Evolutionary conservation across 1,284 basidiomycete species (phyloP), one percentile per base, ranked within the genome.

Genomic region (Rhodofomes roseus): DNA sequence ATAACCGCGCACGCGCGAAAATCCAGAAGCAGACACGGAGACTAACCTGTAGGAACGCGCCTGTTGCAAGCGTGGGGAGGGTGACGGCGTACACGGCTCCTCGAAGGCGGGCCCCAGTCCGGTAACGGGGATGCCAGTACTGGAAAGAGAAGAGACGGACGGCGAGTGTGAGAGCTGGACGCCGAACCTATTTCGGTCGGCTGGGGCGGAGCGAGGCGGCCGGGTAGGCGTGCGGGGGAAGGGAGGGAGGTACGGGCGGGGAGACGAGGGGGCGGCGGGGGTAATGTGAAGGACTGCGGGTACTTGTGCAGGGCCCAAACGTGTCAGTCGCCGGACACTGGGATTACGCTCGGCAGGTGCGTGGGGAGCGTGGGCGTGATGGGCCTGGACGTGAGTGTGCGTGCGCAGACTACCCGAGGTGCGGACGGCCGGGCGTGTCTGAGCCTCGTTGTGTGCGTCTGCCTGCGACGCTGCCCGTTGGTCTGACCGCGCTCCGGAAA

Each of bases 301-400:
- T 64, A 62, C 68, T 67, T 70, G 65, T 65, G 65, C 43, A 34
- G 58, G 37, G 46, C 52, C 59, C 37, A 63, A 62, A 44, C 63
- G 62, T 63, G 62, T 55, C 57, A 62, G 52, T 57, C 53, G 63
- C 59, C 62, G 54, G 41, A 51, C 57, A 61, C 60, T 62, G 43
- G 64, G 57, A 61, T 56, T 61, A 59, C 62, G 56, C 43, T 60
- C 60, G 62, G 51, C 54, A 59, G 61, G 61, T 63, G 66, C 66
- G 66, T 66, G 68, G 62, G 55, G 59, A 58, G 63, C 60, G 58
- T 70, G 69, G 67, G 66, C 61, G 57, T 70, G 69, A 68, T 68
- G 68, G 67, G 61, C 60, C 64, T 67, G 67, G 65, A 61, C 48
- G 58, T 48, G 46, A 55, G 64, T 43, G 52, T 61, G 68, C 61